A percentile compares a stretch with the other conserved stretches of the same genome.
Conservation (phyloP, 768 basidiomycete genomes). For the Collybia sordida region DNA sequence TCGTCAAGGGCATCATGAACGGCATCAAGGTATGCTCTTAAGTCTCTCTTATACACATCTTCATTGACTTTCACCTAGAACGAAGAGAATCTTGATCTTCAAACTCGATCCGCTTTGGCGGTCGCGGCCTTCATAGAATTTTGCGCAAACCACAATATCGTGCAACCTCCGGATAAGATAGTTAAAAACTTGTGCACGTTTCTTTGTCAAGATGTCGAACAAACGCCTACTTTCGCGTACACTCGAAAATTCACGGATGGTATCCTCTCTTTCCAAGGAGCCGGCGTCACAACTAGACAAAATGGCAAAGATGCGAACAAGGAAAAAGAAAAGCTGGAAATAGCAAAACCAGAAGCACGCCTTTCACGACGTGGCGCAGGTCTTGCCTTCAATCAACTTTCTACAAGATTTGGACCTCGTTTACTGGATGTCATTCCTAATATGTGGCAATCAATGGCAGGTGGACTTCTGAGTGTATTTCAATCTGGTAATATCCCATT, state of each 20-base stretch:
- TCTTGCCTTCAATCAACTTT: constrained; percentile 78
- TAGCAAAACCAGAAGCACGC: constrained; percentile 49
- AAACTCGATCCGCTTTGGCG: constrained; percentile 82
- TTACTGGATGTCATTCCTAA: constrained; percentile 83
- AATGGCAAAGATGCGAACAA: constrained; percentile 39
- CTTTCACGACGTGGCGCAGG: constrained; percentile 85
- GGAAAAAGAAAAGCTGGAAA: constrained; percentile 40
- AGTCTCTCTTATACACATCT: not conserved
- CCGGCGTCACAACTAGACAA: constrained; percentile 24
- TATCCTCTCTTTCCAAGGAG: constrained; percentile 70
- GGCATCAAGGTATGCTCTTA: constrained; percentile 78
- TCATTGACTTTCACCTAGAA: constrained; percentile 42
- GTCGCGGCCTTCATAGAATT: constrained; percentile 89
- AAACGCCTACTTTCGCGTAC: constrained; percentile 86
- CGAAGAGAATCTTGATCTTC: constrained; percentile 87
- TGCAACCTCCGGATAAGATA: constrained; percentile 92
- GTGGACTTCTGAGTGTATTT: constrained; percentile 70
- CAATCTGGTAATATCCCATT: constrained; percentile 45
- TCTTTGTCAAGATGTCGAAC: constrained; percentile 86
- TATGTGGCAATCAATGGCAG: constrained; percentile 93
- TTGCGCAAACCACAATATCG: constrained; percentile 68
- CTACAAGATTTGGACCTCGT: constrained; percentile 67
- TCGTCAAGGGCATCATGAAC: constrained; percentile 97
- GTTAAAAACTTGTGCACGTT: constrained; percentile 97
- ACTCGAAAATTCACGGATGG: constrained; percentile 62